Base-by-base conservation (phyloP, 495 filamentous ascomycete genomes). In the Pyrenula massariospora region DNA sequence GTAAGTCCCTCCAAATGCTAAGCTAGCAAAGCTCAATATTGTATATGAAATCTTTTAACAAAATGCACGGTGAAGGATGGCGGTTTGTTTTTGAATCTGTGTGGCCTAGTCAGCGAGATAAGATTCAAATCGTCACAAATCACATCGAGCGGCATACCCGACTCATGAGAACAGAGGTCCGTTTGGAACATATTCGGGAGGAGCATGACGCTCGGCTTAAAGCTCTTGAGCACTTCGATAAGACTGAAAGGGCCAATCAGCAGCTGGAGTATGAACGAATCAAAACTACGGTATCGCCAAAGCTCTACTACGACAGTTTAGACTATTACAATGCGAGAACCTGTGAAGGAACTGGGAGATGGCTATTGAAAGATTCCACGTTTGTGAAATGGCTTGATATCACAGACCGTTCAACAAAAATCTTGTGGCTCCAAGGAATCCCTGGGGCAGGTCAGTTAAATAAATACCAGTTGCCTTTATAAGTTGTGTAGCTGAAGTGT, bases 351-450 rank as follows among this genome's bases (percentile, higher is more conserved):
- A 61, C 58, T n/a, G 63, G 61, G 50, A 54, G 53, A 52, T 65
- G 63, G 63, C 58, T 65, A 1, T 15, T 52, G 50, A 63, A 53
- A 54, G 60, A 63, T 55, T 21, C 55, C 11, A 59, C 53, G n/a
- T 63, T 66, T 50, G 19, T 2, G 1, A 58, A 53, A 25, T 66
- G 65, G 65, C 24, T 58, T 2, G 48, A 66, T 48, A 19, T 22
- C 0, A 12, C 60, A 21, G 31, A 56, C 21, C 21, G 1, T 10
- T 20, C 55, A 12, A 48, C 42, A 25, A 61, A 53, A 15, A 20
- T 60, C 2, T 20, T 68, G 10, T 70, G 65, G 67, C 25, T 70
- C 21, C 54, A 63, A 52, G 67, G 67, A 42, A 70, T 70, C 23
- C 67, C 67, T 21, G 66, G 67, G 25, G 64, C 67, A 31, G 66